Conservation (phyloP, 257 asterid species). For the Primulina tabacum region DNA sequence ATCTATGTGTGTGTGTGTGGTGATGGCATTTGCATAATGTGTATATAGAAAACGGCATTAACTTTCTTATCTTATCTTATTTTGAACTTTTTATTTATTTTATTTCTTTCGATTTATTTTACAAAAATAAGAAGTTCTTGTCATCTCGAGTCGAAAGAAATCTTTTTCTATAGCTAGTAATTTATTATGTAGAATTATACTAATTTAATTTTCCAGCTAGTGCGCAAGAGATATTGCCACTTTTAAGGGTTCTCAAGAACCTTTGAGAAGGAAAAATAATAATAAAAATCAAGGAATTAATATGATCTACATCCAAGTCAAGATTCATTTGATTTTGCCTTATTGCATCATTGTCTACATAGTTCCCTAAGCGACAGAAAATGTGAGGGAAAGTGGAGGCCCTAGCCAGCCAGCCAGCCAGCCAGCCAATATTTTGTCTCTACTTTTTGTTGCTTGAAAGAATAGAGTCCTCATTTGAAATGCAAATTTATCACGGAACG, state of each 20-base stretch:
- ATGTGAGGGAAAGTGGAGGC: slow-evolving; percentile 23
- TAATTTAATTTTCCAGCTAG: neutral
- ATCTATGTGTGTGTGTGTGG: neutral
- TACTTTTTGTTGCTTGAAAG: slow-evolving; percentile 19
- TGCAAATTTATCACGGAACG: neutral
- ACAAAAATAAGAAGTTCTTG: no score
- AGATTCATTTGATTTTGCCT: slow-evolving; percentile 29
- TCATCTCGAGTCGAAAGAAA: no score
- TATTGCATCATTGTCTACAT: slow-evolving; percentile 19
- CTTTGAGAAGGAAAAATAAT: neutral
- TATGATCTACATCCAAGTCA: neutral
- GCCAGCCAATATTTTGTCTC: slow-evolving; percentile 16
- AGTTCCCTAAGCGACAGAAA: slow-evolving; percentile 24
- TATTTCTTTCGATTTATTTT: no score
- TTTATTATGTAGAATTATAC: no score
- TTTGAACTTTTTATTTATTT: neutral
- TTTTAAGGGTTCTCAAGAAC: neutral
- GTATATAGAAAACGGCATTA: slow-evolving; percentile 20
- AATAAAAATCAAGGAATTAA: neutral
- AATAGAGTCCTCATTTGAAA: neutral
- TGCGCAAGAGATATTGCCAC: neutral
- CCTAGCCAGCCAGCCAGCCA: slow-evolving; percentile 16
- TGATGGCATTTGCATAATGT: slow-evolving; percentile 18
- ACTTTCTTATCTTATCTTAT: neutral
- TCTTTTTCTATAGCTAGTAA: no score